A percentile compares a stretch with the other conserved stretches of the same genome.
phyloP scores from a whole-genome alignment of 192 early-diverging fungal genomes.

The Globomyces pollinis-pini region DNA sequence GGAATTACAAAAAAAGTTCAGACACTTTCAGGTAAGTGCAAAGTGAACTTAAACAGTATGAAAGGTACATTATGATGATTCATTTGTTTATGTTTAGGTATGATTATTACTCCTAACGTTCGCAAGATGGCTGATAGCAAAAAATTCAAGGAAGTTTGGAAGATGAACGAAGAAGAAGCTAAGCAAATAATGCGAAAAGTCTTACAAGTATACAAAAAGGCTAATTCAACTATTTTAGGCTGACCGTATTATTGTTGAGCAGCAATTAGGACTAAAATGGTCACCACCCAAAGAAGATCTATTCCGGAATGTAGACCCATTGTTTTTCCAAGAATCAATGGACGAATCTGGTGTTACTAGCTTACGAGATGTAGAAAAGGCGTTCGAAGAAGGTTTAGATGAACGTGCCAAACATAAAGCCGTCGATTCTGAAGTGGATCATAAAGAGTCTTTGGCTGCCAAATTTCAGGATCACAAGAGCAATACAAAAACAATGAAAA shows the following conservation, averaged over 20 bases:
- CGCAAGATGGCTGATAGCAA: constrained; percentile 34
- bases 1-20: constrained; percentile 56
- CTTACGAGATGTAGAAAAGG: background rate
- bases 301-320: constrained; percentile 33
- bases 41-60: too few species aligned
- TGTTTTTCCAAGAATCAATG: constrained; percentile 10
- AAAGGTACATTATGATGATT: too few species aligned
- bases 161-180: constrained; percentile 49
- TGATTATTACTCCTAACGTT: too few species aligned
- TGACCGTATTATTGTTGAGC: constrained; percentile 49
- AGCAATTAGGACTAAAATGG: constrained; percentile 52
- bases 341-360: constrained; percentile 2
- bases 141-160: constrained; percentile 45
- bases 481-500: constrained; percentile 34
- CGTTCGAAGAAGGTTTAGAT: background rate
- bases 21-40: constrained; percentile 52
- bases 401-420: background rate
- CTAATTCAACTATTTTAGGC: constrained; percentile 15
- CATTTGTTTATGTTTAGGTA: too few species aligned
- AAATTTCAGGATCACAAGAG: constrained; percentile 25
- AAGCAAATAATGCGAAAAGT: constrained; percentile 45
- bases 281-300: constrained; percentile 31
- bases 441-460: constrained; percentile 19
- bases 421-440: background rate
- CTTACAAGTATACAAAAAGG: constrained; percentile 19